Evolutionary conservation across 306 rosid species (phyloP).

Genomic region (Fragaria iinumae): DNA sequence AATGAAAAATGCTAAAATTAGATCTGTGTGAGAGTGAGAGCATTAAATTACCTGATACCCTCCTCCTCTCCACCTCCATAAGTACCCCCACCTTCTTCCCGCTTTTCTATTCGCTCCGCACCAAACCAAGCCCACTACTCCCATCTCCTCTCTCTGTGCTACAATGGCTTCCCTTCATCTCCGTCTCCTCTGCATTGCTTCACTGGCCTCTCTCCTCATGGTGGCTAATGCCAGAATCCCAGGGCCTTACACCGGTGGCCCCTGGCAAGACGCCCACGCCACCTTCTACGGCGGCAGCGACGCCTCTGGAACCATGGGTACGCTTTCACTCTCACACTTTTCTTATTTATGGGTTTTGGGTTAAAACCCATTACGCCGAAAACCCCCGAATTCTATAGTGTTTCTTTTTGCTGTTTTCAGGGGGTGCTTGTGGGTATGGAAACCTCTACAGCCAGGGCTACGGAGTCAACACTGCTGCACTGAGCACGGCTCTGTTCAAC

Average conservation of each 20-base stretch:
- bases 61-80: slow-evolving; percentile 41
- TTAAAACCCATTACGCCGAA: neutral
- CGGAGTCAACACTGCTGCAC: slow-evolving; percentile 88
- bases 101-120: slow-evolving; percentile 38
- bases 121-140: slow-evolving; percentile 18
- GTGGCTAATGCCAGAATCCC: slow-evolving; percentile 66
- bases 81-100: slow-evolving; percentile 59
- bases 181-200: slow-evolving; percentile 47
- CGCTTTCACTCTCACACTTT: neutral
- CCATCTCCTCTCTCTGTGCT: slow-evolving; percentile 4
- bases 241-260: slow-evolving; percentile 62
- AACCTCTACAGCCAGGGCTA: slow-evolving; percentile 96
- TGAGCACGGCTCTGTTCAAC: slow-evolving; percentile 94
- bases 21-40: neutral
- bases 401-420: slow-evolving; percentile 25
- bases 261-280: slow-evolving; percentile 88
- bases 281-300: slow-evolving; percentile 98
- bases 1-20: neutral
- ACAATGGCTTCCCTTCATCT: slow-evolving; percentile 50
- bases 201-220: slow-evolving; percentile 39
- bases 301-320: slow-evolving; percentile 99
- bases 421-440: slow-evolving; percentile 95
- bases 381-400: neutral
- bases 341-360: accelerated
- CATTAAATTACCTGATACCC: slow-evolving; percentile 33